Percentiles rank a stretch among this genome's conserved stretches.
Conservation (phyloP, 2,329 filamentous ascomycete genomes). For the Neopestalotiopsis sp. region DNA sequence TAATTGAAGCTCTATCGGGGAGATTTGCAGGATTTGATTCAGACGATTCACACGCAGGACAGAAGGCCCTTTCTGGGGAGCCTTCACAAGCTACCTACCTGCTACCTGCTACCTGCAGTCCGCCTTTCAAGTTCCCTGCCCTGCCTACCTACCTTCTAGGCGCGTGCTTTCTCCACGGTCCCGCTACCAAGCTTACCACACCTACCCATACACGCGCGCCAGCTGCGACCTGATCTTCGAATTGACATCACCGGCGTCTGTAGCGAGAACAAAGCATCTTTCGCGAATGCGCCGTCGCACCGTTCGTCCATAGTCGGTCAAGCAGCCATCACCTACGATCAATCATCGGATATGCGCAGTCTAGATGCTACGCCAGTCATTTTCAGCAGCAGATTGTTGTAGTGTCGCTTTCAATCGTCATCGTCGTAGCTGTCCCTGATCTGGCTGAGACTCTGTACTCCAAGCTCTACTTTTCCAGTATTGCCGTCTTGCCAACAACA, state of each 20-base stretch:
- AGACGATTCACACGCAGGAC: not conserved
- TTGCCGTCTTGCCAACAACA: conserved; percentile 37
- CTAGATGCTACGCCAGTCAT: conserved; percentile 9
- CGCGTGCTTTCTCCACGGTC: conserved; percentile 7
- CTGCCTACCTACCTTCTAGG: not conserved
- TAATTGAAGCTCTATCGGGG: not conserved
- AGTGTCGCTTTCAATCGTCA: not conserved
- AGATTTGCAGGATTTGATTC: not conserved
- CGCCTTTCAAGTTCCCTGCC: not conserved
- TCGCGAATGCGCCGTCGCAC: not conserved
- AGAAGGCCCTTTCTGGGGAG: not conserved
- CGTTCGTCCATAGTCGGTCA: not conserved
- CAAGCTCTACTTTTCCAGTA: not conserved
- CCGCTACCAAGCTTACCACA: not conserved
- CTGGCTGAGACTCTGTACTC: not conserved
- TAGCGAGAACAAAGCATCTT: conserved; percentile 18
- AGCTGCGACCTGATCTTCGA: conserved; percentile 22
- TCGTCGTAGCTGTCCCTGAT: conserved; percentile 6
- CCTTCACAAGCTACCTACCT: not conserved
- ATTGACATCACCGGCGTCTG: conserved; percentile 31
- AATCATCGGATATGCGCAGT: not conserved
- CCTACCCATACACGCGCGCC: not conserved
- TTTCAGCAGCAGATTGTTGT: not conserved
- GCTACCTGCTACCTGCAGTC: not conserved
- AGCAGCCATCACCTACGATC: not conserved